phyloP scores from a whole-genome alignment of 148 eudicot species.

The Dianthus caryophyllus region DNA sequence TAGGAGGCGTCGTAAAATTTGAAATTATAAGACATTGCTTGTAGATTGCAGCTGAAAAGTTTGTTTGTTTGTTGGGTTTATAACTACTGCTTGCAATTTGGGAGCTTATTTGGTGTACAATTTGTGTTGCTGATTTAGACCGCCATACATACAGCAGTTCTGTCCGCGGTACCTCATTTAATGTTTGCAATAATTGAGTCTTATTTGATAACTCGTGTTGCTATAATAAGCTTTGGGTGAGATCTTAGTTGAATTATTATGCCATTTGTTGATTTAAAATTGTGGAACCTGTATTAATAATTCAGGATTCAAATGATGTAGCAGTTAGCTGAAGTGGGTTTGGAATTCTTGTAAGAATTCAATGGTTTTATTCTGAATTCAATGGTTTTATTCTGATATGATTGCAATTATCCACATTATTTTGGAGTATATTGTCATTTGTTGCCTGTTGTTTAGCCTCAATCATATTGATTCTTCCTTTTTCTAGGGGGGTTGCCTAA shows the following conservation, averaged over 20 bases:
- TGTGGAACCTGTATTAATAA: not conserved
- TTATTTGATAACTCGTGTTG: not conserved
- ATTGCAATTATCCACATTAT: slow-evolving; percentile 12
- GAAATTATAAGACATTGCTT: no score
- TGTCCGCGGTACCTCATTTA: no score
- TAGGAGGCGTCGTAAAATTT: not conserved
- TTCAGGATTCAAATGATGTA: slow-evolving; percentile 17
- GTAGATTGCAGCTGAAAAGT: slow-evolving; percentile 4
- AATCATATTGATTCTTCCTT: slow-evolving; percentile 18
- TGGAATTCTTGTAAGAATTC: slow-evolving; percentile 12
- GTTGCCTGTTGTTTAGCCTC: slow-evolving; percentile 3
- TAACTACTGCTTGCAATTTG: not conserved
- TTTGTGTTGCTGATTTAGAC: not conserved
- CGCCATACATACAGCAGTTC: no score
- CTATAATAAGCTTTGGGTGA: slow-evolving; percentile 9
- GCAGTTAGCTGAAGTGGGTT: slow-evolving; percentile 22
- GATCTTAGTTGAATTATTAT: slow-evolving; percentile 16
- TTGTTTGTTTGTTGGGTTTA: slow-evolving; percentile 2
- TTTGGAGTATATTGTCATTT: not conserved
- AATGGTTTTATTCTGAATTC: slow-evolving; percentile 10
- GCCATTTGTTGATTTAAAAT: slow-evolving; percentile 11
- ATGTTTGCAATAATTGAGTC: no score
- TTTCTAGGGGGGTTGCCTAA: slow-evolving; percentile 25
- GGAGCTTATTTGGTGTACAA: slow-evolving; percentile 9
- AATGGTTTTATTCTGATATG: slow-evolving; percentile 9